Conservation (phyloP, 2,329 filamentous ascomycete genomes). For the Talaromyces rugulosus region DNA sequence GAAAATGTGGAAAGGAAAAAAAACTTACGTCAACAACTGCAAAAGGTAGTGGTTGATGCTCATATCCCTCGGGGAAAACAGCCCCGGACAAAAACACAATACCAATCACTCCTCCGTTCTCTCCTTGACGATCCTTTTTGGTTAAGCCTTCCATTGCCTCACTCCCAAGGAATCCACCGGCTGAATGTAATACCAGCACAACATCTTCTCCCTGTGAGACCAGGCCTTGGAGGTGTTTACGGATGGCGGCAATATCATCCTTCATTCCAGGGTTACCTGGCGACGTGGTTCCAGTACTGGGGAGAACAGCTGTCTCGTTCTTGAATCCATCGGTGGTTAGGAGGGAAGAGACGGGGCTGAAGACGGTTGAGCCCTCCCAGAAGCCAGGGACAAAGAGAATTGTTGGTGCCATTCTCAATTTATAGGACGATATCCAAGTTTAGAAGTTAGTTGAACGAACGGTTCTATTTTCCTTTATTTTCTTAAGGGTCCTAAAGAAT, state of each 20-base stretch:
- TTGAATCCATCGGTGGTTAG: neutral
- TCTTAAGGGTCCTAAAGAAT: neutral
- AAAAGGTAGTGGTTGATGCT: slow-evolving; percentile 2
- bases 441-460: neutral
- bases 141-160: slow-evolving; percentile 76
- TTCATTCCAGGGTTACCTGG: slow-evolving; percentile 6
- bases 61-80: neutral
- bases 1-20: neutral
- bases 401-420: slow-evolving; percentile 5
- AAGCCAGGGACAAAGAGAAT: slow-evolving; percentile 5
- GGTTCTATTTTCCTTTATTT: neutral
- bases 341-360: neutral
- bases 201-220: neutral
- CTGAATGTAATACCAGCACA: slow-evolving; percentile 3
- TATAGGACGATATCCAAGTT: neutral
- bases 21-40: slow-evolving; percentile 2
- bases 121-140: slow-evolving; percentile 40
- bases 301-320: neutral
- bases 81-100: slow-evolving; percentile 3
- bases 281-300: slow-evolving; percentile 2
- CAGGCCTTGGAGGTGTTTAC: neutral
- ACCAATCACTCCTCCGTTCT: slow-evolving; percentile 2
- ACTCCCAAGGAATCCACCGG: slow-evolving; percentile 73
- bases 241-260: neutral
- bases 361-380: slow-evolving; percentile 1